Percentiles rank a stretch among this genome's conserved stretches.
phyloP scores from a whole-genome alignment of 495 filamentous ascomycete species.

The Hyaloscypha hepaticicola region DNA sequence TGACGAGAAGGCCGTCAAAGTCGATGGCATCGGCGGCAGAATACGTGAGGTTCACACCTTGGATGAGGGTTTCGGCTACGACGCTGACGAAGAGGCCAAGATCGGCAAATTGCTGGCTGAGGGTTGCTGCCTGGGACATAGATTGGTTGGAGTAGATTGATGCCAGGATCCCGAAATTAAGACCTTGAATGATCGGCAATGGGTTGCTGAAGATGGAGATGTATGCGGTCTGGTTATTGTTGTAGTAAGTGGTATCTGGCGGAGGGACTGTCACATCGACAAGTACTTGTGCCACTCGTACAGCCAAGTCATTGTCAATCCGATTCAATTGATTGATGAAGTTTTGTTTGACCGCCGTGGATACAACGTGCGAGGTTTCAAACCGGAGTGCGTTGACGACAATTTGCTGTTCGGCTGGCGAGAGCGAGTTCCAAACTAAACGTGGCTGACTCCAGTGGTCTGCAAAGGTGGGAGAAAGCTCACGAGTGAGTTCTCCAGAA shows the following conservation, averaged over 20 bases:
- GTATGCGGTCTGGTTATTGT: constrained; percentile 63
- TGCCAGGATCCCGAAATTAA: constrained; percentile 68
- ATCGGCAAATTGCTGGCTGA: constrained; percentile 46
- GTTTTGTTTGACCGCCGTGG: constrained; percentile 56
- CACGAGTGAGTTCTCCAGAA: constrained; percentile 56
- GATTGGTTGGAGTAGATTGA: constrained; percentile 29
- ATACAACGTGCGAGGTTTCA: constrained; percentile 61
- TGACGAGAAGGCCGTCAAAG: constrained; percentile 66
- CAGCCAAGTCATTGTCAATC: constrained; percentile 67
- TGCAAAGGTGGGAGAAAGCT: constrained; percentile 61
- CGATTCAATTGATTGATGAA: constrained; percentile 70
- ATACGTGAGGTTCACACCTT: constrained; percentile 68
- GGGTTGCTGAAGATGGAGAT: constrained; percentile 60
- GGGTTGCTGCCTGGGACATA: constrained; percentile 42
- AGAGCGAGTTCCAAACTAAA: constrained; percentile 75
- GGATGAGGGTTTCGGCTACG: constrained; percentile 58
- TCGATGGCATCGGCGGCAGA: constrained; percentile 64
- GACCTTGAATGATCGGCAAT: constrained; percentile 58
- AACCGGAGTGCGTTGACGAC: constrained; percentile 78
- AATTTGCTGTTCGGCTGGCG: constrained; percentile 70
- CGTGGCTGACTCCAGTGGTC: constrained; percentile 78
- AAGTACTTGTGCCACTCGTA: constrained; percentile 62
- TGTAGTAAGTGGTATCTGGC: constrained; percentile 65
- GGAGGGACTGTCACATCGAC: constrained; percentile 51
- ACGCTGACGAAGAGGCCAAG: constrained; percentile 56